Evolutionary conservation across 305 asterid species (phyloP).

Genomic region (Rubia tinctorum): DNA sequence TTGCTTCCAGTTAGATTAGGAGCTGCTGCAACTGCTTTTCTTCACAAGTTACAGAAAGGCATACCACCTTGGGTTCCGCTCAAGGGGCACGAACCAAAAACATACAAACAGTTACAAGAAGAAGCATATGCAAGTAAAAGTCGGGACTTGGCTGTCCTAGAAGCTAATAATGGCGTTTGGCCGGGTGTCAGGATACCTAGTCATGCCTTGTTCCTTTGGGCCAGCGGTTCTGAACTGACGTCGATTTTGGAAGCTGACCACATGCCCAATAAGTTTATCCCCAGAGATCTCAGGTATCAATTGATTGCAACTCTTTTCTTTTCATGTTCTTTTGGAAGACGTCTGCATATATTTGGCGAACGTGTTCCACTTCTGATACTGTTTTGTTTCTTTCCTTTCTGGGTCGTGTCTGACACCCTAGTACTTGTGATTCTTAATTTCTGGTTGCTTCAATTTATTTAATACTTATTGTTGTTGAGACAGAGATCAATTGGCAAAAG

Average conservation of each 20-base stretch:
- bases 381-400: background rate
- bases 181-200: slow-evolving; percentile 88
- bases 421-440: background rate
- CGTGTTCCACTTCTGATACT: background rate
- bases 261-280: slow-evolving; percentile 93
- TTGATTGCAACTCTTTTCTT: background rate
- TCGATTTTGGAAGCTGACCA: slow-evolving; percentile 83
- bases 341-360: slow-evolving; percentile 1
- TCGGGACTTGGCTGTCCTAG: slow-evolving; percentile 85
- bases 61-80: slow-evolving; percentile 98
- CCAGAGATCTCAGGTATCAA: slow-evolving; percentile 74
- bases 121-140: slow-evolving; percentile 85
- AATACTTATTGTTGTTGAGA: slow-evolving; percentile 19
- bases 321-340: background rate
- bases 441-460: background rate
- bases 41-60: slow-evolving; percentile 90
- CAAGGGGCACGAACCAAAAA: slow-evolving; percentile 78
- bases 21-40: slow-evolving; percentile 80
- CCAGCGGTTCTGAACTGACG: slow-evolving; percentile 93
- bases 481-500: slow-evolving; percentile 55
- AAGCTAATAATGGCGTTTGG: slow-evolving; percentile 89
- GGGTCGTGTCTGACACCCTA: background rate
- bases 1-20: slow-evolving; percentile 73
- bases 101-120: slow-evolving; percentile 83
- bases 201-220: slow-evolving; percentile 95